Base-by-base conservation (phyloP, 768 basidiomycete species). In the Naganishia randhawae region DNA sequence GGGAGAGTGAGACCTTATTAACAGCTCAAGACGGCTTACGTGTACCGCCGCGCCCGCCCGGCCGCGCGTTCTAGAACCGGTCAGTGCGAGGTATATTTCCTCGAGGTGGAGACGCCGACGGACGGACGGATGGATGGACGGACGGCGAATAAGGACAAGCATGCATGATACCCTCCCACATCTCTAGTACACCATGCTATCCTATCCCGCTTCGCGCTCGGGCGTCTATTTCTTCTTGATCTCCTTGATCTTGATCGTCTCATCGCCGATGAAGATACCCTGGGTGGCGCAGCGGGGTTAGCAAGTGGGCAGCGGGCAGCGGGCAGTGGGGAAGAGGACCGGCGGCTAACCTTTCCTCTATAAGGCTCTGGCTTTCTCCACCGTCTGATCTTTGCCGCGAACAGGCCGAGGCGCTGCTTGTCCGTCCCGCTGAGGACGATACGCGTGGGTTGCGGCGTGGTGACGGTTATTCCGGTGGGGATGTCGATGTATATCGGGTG, bases 351-450 rank as follows among this genome's bases (percentile, higher is more conserved):
- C 85, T 97, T 97, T 77, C 93, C 95, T 81, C 97, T 92, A 82
- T 97, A 99, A 17, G 93, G 94, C 77, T 99, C 95, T 25, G 95
- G 95, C 73, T 88, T 88, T 73, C 95, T 85, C 82, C 87, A 88
- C 68, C 84, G 85, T 70, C 93, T 84, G 29, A 98, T 87, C 71
- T 87, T 85, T 6, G 94, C 92, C 0, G 92, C 90, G 77, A 95
- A 95, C 71, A 91, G 83, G 1, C 92, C 92, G 67, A 99, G 79
- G 54, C 84, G 81, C 74, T 96, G 89, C 80, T 97, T 97, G 82
- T 96, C 89, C 65, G 86, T 89, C 73, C 93, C 92, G 25, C 82
- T 84, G 29, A 98, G 80, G 33, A 87, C 79, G 67, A 97, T 92
- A 81, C 90, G 89, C 1, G 92, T 96, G 8, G 95, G 86, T 25